phyloP scores from a whole-genome alignment of 345 rosid species.

The Physaria fendleri region DNA sequence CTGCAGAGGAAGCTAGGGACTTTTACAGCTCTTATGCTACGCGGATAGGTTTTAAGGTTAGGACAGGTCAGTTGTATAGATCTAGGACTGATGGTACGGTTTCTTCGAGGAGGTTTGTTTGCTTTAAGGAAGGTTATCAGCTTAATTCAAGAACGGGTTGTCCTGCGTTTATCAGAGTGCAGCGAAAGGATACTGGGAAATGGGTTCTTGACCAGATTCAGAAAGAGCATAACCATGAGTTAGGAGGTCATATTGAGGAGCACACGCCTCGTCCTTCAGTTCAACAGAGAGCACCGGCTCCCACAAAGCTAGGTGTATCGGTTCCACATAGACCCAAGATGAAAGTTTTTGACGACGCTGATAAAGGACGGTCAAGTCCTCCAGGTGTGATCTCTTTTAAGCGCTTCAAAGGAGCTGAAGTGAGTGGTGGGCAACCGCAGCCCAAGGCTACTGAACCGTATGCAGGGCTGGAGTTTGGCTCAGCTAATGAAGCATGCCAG shows the following conservation, averaged over 20 bases:
- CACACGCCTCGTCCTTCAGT: conserved; percentile 24
- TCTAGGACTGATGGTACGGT: conserved; percentile 84
- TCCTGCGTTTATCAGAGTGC: conserved; percentile 82
- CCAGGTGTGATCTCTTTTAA: conserved; percentile 52
- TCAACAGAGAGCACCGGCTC: conserved; percentile 34
- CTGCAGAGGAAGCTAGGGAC: conserved; percentile 71
- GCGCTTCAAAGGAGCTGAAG: conserved; percentile 50
- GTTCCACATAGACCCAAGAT: conserved; percentile 43
- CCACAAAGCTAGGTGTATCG: conserved; percentile 33
- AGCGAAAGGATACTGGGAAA: conserved; percentile 63
- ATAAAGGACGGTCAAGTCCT: conserved; percentile 38
- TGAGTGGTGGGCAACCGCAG: conserved; percentile 18
- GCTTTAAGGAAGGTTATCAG: conserved; percentile 87
- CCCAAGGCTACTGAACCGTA: conserved; percentile 42
- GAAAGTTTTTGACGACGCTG: conserved; percentile 41
- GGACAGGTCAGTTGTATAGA: conserved; percentile 80
- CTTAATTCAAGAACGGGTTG: conserved; percentile 78
- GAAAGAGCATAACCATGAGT: conserved; percentile 83
- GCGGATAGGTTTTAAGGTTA: conserved; percentile 54
- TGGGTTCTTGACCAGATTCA: conserved; percentile 83
- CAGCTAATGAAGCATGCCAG: conserved; percentile 73
- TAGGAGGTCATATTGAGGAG: conserved; percentile 33
- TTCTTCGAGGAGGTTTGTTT: conserved; percentile 74
- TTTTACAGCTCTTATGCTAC: conserved; percentile 55
- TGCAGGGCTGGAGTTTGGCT: conserved; percentile 56